Evolutionary conservation across 129 eudicot species (phyloP), one percentile per base, ranked within the genome.

Genomic region (Saussurea involucrata): DNA sequence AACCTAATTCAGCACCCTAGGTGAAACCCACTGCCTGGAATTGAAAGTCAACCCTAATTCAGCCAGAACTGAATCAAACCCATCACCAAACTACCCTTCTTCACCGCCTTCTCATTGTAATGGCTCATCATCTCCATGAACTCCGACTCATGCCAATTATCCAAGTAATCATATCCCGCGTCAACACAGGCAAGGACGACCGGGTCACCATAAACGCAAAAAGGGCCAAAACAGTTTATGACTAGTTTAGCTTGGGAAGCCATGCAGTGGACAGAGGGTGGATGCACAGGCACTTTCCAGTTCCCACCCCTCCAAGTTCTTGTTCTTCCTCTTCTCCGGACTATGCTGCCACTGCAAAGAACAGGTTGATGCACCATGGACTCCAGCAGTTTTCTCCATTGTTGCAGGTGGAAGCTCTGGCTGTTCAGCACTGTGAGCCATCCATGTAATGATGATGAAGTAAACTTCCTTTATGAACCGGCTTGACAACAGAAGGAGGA

Each of bases 31-130:
- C 79, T 89, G 90, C 81, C 86, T 78, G 0, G 88, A 78, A 76
- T 95, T 84, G 36, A 86, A 95, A 88, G 87, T 24, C 75, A 87
- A 29, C 71, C 96, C 98, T 6, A 91, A 69, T 75, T 91, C 98
- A 15, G 98, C 98, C 66, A 92, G 96, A 66, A 95, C 79, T 0
- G 96, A 89, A 74, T 95, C 97, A 76, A 95, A 95, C 86, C 98
- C 98, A 76, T 55, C 20, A 94, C 88, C 86, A 95, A 85, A 73
- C 84, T 66, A 13, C 92, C 97, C 63, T 53, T 82, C 76, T 88
- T 86, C 67, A 22, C 87, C 57, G 90, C 96, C 61, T 77, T 80
- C 15, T 86, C 94, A 80, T 86, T 86, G 76, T 83, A 89, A 2
- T 24, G 5, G 88, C 96, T 78, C 93, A 88, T 91, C 73, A 78